phyloP scores from a whole-genome alignment of 2,329 filamentous ascomycete species.

The Sclerotinia subarctica region DNA sequence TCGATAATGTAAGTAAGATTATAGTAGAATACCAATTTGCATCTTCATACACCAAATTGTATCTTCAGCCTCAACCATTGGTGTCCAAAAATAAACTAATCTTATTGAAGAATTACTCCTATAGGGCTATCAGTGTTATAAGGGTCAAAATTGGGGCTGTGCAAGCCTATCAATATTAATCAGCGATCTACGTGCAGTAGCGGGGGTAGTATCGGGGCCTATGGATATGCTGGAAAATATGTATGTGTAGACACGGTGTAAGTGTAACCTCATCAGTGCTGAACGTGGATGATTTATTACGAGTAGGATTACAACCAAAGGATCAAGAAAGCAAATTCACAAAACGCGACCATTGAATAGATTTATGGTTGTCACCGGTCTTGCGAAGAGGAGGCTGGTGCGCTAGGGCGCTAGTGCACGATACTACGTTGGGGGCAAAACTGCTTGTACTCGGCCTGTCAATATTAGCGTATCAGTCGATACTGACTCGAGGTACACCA shows the following conservation, averaged over 20 bases:
- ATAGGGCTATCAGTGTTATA: neutral
- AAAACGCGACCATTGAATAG: too few species aligned
- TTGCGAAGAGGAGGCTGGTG: neutral
- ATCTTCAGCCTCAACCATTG: neutral
- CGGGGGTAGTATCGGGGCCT: neutral
- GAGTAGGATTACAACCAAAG: neutral
- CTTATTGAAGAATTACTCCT: neutral
- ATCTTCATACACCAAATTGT: neutral
- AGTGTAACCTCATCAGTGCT: neutral
- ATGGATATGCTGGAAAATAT: neutral
- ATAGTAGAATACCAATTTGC: neutral
- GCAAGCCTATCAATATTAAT: neutral
- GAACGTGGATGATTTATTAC: neutral
- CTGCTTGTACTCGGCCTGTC: neutral
- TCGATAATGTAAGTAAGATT: neutral
- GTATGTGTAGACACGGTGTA: neutral
- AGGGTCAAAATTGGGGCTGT: conserved; percentile 6
- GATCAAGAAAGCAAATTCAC: neutral
- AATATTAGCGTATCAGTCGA: neutral
- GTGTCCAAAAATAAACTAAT: conserved; percentile 1
- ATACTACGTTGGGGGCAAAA: conserved; percentile 7
- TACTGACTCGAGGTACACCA: neutral
- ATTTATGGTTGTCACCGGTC: neutral
- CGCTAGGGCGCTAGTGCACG: neutral
- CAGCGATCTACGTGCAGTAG: neutral